phyloP scores from a whole-genome alignment of 148 eudicot species.

The Fagopyrum esculentum region DNA sequence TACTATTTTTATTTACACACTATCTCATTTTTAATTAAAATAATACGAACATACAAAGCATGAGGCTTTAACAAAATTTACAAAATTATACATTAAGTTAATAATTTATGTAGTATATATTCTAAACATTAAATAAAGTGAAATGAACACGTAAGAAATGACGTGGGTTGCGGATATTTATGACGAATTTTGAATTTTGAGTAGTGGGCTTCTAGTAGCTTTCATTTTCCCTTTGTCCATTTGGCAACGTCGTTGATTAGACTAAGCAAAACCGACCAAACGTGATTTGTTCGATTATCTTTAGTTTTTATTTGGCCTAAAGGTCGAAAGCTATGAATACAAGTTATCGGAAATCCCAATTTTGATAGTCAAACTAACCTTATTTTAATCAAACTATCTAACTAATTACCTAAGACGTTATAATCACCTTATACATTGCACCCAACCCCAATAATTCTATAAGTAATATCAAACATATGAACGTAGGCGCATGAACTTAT shows the following conservation, averaged over 20 bases:
- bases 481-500: too few relatives aligned
- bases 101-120: too few relatives aligned
- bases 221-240: not conserved
- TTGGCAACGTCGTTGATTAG: not conserved
- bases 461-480: too few relatives aligned
- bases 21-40: too few relatives aligned
- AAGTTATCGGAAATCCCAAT: not conserved
- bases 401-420: not conserved
- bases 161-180: slow-evolving; percentile 2
- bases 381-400: not conserved
- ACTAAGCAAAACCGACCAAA: not conserved
- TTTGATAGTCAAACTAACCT: not conserved
- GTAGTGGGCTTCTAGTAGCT: slow-evolving; percentile 9
- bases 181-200: not conserved
- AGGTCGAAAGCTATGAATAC: not conserved
- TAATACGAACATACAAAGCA: too few relatives aligned
- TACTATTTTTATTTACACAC: too few relatives aligned
- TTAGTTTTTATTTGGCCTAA: not conserved
- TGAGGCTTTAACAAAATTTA: too few relatives aligned
- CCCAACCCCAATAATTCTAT: too few relatives aligned
- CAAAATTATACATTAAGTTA: too few relatives aligned
- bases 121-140: too few relatives aligned
- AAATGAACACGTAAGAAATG: not conserved
- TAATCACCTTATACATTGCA: too few relatives aligned
- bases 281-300: not conserved